Percentiles rank a stretch among this genome's conserved stretches.
These are phyloP conservation scores for Beta corolliflora DNA, from an alignment of 179 eudicot genomes.

Conservation along the genomic window DNA sequence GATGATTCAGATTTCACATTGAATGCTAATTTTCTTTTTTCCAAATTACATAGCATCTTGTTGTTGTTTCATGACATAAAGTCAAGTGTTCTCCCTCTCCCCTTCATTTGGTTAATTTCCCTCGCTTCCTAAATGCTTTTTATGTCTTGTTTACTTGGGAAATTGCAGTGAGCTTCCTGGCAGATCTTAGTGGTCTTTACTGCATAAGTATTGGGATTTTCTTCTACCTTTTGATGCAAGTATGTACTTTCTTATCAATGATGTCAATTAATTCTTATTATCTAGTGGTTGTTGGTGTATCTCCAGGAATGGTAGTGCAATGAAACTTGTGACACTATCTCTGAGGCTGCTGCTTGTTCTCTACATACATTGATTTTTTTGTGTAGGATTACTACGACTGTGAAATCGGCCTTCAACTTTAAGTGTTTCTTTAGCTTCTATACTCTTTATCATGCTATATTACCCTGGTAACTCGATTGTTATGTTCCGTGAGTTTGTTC, in stretches of 20 bases:
- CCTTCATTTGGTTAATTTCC: background rate
- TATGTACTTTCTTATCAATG: slow-evolving; percentile 39
- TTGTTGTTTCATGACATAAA: background rate
- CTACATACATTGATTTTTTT: background rate
- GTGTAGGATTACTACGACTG: background rate
- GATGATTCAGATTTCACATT: background rate
- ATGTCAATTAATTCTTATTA: background rate
- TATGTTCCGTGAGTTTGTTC: background rate
- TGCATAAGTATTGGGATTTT: slow-evolving; percentile 86
- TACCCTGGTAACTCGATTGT: background rate
- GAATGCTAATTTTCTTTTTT: background rate
- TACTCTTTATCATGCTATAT: background rate
- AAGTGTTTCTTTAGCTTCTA: background rate
- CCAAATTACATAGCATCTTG: background rate
- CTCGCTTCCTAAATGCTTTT: slow-evolving; percentile 18
- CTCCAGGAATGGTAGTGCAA: background rate
- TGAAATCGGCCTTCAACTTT: background rate
- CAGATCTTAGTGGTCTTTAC: slow-evolving; percentile 89
- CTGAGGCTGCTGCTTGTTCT: background rate
- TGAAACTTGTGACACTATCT: background rate
- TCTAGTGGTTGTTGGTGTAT: background rate
- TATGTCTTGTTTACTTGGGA: slow-evolving; percentile 39
- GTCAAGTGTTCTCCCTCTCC: background rate
- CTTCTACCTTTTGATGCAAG: slow-evolving; percentile 85
- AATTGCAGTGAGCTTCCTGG: slow-evolving; percentile 94